These are phyloP conservation scores for Echria macrotheca DNA, from an alignment of 495 filamentous ascomycete species.

Conservation along the genomic window DNA sequence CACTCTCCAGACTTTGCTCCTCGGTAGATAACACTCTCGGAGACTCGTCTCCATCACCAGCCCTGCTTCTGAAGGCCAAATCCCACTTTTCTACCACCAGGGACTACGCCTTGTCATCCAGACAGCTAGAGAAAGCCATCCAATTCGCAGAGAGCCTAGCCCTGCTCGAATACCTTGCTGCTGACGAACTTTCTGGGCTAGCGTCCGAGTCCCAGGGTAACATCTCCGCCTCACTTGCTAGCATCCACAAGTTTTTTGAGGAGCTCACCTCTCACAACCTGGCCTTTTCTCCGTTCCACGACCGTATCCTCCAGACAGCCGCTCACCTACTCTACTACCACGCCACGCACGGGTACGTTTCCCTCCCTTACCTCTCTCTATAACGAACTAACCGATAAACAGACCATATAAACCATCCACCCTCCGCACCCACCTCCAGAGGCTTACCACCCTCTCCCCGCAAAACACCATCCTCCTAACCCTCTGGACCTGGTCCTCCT, in stretches of 20 bases:
- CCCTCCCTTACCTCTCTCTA: too few species aligned
- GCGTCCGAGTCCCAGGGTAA: slow-evolving; percentile 39
- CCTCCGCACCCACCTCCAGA: slow-evolving; percentile 53
- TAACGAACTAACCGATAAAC: too few species aligned
- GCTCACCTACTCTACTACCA: slow-evolving; percentile 66
- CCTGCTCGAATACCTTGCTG: slow-evolving; percentile 58
- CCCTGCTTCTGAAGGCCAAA: slow-evolving; percentile 49
- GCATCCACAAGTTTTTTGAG: slow-evolving; percentile 31
- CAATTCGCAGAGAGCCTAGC: slow-evolving; percentile 55
- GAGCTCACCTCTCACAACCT: slow-evolving; percentile 45
- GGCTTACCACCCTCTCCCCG: slow-evolving; percentile 60
- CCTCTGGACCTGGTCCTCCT: slow-evolving; percentile 60
- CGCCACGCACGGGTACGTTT: slow-evolving; percentile 46
- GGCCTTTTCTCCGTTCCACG: slow-evolving; percentile 44
- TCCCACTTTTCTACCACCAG: slow-evolving; percentile 53
- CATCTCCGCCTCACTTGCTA: slow-evolving; percentile 44
- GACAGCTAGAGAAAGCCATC: slow-evolving; percentile 39
- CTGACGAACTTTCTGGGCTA: slow-evolving; percentile 26
- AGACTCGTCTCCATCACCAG: slow-evolving; percentile 22
- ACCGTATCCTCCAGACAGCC: slow-evolving; percentile 61
- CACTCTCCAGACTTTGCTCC: slow-evolving; percentile 25
- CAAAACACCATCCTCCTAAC: slow-evolving; percentile 73
- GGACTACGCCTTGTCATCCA: slow-evolving; percentile 50
- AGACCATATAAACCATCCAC: slow-evolving; percentile 57
- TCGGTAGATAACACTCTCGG: slow-evolving; percentile 22